These are phyloP conservation scores for Linderina pennispora DNA, from an alignment of 192 early-diverging fungal genomes.

Conservation along the genomic window DNA sequence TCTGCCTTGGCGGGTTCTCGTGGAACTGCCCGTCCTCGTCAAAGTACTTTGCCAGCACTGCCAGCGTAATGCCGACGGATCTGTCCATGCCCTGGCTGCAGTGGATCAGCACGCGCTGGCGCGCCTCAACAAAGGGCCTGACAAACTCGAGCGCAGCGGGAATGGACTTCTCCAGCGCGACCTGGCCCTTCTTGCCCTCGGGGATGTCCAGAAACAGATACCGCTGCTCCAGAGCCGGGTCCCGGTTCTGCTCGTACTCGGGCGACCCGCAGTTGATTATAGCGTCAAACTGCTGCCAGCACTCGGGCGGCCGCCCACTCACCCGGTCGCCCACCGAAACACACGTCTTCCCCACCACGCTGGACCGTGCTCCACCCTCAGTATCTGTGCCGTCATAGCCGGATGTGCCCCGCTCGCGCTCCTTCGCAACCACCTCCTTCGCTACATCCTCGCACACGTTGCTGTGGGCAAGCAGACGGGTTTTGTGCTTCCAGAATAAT, in stretches of 20 bases:
- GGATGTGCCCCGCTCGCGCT: too few species aligned
- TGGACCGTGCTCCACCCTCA: background rate
- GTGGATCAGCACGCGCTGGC: slow-evolving; percentile 58
- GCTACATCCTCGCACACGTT: slow-evolving; percentile 40
- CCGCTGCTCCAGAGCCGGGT: background rate
- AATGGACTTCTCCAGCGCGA: slow-evolving; percentile 53
- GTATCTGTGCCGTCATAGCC: too few species aligned
- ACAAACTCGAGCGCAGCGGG: slow-evolving; percentile 53
- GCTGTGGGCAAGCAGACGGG: slow-evolving; percentile 17
- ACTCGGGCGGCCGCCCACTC: slow-evolving; percentile 49
- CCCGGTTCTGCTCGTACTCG: slow-evolving; percentile 38
- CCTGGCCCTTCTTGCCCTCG: slow-evolving; percentile 85
- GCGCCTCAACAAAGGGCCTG: slow-evolving; percentile 18
- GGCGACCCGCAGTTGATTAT: slow-evolving; percentile 74
- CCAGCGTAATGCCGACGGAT: slow-evolving; percentile 72
- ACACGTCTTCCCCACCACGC: slow-evolving; percentile 51
- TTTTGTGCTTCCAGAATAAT: slow-evolving; percentile 61
- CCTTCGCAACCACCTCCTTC: slow-evolving; percentile 17
- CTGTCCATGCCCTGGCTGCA: slow-evolving; percentile 78
- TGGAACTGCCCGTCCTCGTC: too few species aligned
- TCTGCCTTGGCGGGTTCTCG: too few species aligned
- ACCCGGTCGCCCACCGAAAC: slow-evolving; percentile 55
- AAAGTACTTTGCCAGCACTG: slow-evolving; percentile 55
- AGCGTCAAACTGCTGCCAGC: slow-evolving; percentile 69
- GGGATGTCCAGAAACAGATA: slow-evolving; percentile 75